A percentile compares a stretch with the other conserved stretches of the same genome.
Evolutionary conservation across 1,284 basidiomycete species (phyloP).

Genomic region (Cerioporus squamosus): DNA sequence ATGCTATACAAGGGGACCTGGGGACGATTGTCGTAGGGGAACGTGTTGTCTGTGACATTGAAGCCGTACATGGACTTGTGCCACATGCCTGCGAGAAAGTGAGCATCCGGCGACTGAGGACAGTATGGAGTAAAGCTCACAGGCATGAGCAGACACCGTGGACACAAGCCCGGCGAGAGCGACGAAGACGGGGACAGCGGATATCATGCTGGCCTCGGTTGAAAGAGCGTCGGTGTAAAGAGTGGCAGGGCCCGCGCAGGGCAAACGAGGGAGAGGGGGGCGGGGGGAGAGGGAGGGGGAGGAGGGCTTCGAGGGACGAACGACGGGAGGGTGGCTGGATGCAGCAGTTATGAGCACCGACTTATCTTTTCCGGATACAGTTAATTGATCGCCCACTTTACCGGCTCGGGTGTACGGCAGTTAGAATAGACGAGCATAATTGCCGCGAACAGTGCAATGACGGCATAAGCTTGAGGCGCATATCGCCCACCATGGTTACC

Average conservation of each 20-base stretch:
- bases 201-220: slow-evolving; percentile 26
- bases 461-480: not conserved
- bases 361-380: not conserved
- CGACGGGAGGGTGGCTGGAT: not conserved
- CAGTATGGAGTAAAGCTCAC: slow-evolving; percentile 9
- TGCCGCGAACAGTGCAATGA: not conserved
- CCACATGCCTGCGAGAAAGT: slow-evolving; percentile 32
- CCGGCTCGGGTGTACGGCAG: not conserved
- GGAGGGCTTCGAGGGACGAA: not conserved
- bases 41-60: slow-evolving; percentile 56
- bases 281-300: slow-evolving; percentile 8
- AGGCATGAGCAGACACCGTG: slow-evolving; percentile 29
- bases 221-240: slow-evolving; percentile 25
- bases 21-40: slow-evolving; percentile 58
- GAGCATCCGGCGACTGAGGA: not conserved
- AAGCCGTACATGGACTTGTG: slow-evolving; percentile 51
- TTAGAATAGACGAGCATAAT: not conserved
- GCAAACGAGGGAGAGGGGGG: slow-evolving; percentile 7
- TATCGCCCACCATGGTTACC: not conserved
- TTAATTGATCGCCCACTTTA: not conserved
- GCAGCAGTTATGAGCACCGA: not conserved
- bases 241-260: slow-evolving; percentile 28
- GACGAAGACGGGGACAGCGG: slow-evolving; percentile 23
- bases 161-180: slow-evolving; percentile 30
- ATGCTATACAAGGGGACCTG: slow-evolving; percentile 58